Evolutionary conservation across 2,329 filamentous ascomycete genomes (phyloP).

Genomic region (Madurella mycetomatis): DNA sequence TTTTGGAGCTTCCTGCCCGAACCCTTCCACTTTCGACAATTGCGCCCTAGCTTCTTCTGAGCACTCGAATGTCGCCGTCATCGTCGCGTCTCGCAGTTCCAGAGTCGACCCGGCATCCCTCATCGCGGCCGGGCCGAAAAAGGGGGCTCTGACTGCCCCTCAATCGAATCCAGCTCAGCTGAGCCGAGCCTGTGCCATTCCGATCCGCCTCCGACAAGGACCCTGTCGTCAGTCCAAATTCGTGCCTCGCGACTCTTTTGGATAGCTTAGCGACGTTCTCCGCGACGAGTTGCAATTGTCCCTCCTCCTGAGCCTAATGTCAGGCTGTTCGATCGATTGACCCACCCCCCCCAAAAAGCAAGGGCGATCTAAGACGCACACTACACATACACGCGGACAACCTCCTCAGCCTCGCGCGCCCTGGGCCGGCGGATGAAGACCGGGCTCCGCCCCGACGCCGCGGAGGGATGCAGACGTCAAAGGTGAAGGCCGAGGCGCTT

Average conservation of each 20-base stretch:
- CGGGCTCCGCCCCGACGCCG: conserved; percentile 18
- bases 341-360: background rate
- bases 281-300: too few species aligned
- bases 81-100: background rate
- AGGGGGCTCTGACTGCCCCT: too few species aligned
- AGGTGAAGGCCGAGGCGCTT: conserved; percentile 53
- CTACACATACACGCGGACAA: too few species aligned
- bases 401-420: background rate
- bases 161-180: too few species aligned
- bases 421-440: conserved; percentile 22
- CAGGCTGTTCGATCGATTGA: conserved; percentile 4
- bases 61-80: background rate
- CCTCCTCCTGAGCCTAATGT: too few species aligned
- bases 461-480: conserved; percentile 50
- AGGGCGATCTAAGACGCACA: background rate
- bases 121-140: background rate
- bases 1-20: conserved; percentile 16
- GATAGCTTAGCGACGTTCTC: too few species aligned
- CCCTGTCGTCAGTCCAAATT: too few species aligned
- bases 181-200: too few species aligned
- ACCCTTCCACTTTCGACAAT: conserved; percentile 10
- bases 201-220: too few species aligned
- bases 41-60: conserved; percentile 8
- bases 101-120: background rate
- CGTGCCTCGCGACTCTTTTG: too few species aligned